These are phyloP conservation scores for Penicillium fimorum DNA, from an alignment of 495 filamentous ascomycete genomes.

Conservation along the genomic window DNA sequence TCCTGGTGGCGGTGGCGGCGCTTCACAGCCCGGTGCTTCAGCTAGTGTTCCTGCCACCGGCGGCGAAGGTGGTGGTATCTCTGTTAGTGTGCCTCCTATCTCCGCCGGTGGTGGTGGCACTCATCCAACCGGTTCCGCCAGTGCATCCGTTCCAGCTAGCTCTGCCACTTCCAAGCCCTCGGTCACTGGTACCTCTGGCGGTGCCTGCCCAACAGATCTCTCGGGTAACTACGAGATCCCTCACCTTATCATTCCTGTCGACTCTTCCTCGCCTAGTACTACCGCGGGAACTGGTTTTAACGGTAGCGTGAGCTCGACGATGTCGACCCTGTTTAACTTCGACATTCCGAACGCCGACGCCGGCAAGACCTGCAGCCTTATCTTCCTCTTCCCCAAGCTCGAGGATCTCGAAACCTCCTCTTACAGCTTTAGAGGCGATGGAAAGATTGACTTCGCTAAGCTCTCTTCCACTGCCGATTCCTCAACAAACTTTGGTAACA, in stretches of 20 bases:
- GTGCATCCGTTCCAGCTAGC: slow-evolving; percentile 11
- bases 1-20: not conserved
- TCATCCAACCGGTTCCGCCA: slow-evolving; percentile 12
- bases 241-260: slow-evolving; percentile 64
- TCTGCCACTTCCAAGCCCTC: slow-evolving; percentile 8
- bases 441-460: slow-evolving; percentile 52
- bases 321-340: slow-evolving; percentile 69
- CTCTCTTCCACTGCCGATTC: slow-evolving; percentile 39
- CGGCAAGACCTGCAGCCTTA: slow-evolving; percentile 60
- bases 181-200: slow-evolving; percentile 17
- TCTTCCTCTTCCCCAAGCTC: slow-evolving; percentile 63
- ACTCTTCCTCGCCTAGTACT: slow-evolving; percentile 51
- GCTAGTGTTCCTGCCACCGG: not conserved
- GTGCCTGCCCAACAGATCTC: slow-evolving; percentile 51
- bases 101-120: slow-evolving; percentile 2
- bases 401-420: slow-evolving; percentile 53
- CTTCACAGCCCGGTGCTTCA: not conserved
- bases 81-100: slow-evolving; percentile 6
- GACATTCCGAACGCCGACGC: slow-evolving; percentile 54
- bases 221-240: slow-evolving; percentile 57
- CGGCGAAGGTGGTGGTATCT: not conserved
- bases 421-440: slow-evolving; percentile 57
- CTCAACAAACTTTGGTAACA: slow-evolving; percentile 52
- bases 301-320: slow-evolving; percentile 52
- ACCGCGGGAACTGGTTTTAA: slow-evolving; percentile 54